These are phyloP conservation scores for Ogataea polymorpha DNA, from an alignment of 805 yeast species.

Conservation along the genomic window DNA sequence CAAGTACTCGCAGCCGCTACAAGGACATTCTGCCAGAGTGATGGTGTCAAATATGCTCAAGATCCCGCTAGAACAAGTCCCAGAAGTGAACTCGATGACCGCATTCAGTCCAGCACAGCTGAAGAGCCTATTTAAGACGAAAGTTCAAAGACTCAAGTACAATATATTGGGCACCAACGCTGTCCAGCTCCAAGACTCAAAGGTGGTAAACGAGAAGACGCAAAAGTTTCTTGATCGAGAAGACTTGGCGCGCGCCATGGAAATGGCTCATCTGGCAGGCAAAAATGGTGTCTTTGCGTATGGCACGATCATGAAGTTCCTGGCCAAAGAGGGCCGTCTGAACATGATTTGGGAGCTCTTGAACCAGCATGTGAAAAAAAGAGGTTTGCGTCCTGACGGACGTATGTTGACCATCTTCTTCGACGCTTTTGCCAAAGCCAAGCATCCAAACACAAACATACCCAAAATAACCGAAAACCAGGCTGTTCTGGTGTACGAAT, in stretches of 20 bases:
- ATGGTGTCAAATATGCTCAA: conserved; percentile 22
- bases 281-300: conserved; percentile 54
- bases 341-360: conserved; percentile 49
- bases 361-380: conserved; percentile 52
- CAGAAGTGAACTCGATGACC: conserved; percentile 23
- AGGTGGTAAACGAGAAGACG: conserved; percentile 52
- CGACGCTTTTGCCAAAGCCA: conserved; percentile 40
- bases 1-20: conserved; percentile 26
- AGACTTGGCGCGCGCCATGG: conserved; percentile 48
- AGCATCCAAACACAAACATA: conserved; percentile 5
- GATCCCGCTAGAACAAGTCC: conserved; percentile 17
- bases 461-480: conserved; percentile 31
- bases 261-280: conserved; percentile 25
- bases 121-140: conserved; percentile 20
- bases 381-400: conserved; percentile 54
- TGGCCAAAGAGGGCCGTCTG: conserved; percentile 40
- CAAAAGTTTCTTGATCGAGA: conserved; percentile 47
- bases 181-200: conserved; percentile 56
- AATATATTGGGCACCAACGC: conserved; percentile 58
- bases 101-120: conserved; percentile 27
- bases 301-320: conserved; percentile 58
- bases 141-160: conserved; percentile 45
- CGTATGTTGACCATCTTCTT: conserved; percentile 46
- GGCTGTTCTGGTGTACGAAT: conserved; percentile 33
- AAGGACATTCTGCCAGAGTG: conserved; percentile 28